Evolutionary conservation across 2,329 filamentous ascomycete species (phyloP), one percentile per base, ranked within the genome.

Genomic region (Cladosporium sp.): DNA sequence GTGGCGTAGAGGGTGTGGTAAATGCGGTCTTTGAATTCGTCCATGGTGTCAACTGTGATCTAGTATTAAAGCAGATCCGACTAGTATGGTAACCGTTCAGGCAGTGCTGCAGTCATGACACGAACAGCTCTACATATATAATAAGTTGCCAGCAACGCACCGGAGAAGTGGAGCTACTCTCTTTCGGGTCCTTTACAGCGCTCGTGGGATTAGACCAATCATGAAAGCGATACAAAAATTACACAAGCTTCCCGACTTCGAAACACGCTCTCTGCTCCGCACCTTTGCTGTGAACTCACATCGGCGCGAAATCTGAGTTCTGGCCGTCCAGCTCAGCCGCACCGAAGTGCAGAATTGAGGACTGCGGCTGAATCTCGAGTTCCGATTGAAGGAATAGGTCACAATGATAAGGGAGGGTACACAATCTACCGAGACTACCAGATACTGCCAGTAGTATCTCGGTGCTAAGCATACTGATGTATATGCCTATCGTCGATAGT

Each of bases 1-100:
- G 58, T 61, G 18, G 58, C 43, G n/a, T 61, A 61, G 21, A 61
- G n/a, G 46, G 26, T 61, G 58, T 53, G 43, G 46, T 51, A 61
- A 46, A 61, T 25, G 16, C 21, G 21, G 58, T 61, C 58, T 8
- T 36, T 25, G 30, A 61, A 26, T n/a, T 28, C n/a, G 14, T 26
- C 18, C 58, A 61, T 61, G 32, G 2, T 57, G 18, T 13, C n/a
- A 13, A 11, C 5, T 46, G 8, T 13, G n/a, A 21, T 21, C 10
- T 13, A 10, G 8, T 21, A 13, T 46, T n/a, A 21, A 7, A 21
- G n/a, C 18, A 21, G 39, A 0, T 46, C 10, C 8, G 39, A 46
- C n/a, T 21, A 6, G 5, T n/a, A 43, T 16, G 36, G 21, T 8
- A 46, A 8, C 21, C 5, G n/a, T 46, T 3, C n/a, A 46, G n/a